Evolutionary conservation across 148 eudicot genomes (phyloP).

Genomic region (Nepenthes mirabilis): DNA sequence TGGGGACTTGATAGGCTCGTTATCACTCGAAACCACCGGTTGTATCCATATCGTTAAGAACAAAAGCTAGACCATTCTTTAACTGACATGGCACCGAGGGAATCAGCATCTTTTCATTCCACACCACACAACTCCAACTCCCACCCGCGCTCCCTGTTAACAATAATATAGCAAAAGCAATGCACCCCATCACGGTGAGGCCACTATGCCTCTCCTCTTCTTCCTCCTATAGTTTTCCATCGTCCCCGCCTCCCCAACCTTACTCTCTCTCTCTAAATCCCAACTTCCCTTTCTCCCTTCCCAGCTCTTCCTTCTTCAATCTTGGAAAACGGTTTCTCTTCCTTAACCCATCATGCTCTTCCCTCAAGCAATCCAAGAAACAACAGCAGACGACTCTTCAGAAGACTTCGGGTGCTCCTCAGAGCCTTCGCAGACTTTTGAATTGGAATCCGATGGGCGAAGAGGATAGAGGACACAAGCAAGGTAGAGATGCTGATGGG

Average conservation of each 20-base stretch:
- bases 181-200: constrained; percentile 4
- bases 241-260: constrained; percentile 1
- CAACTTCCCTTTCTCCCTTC: constrained; percentile 10
- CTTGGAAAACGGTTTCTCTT: constrained; percentile 36
- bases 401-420: constrained; percentile 30
- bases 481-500: neutral
- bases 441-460: constrained; percentile 33
- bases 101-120: neutral
- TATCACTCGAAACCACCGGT: too few species aligned
- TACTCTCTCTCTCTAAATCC: constrained; percentile 7
- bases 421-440: constrained; percentile 28
- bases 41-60: too few species aligned
- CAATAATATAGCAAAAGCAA: neutral
- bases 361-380: constrained; percentile 54
- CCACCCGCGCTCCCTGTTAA: neutral
- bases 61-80: too few species aligned
- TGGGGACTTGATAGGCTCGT: too few species aligned
- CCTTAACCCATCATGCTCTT: constrained; percentile 54
- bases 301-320: constrained; percentile 10
- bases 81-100: too few species aligned
- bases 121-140: neutral
- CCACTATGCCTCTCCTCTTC: constrained; percentile 13
- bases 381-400: constrained; percentile 29
- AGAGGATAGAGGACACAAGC: neutral
- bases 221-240: constrained; percentile 6